A percentile compares a stretch with the other conserved stretches of the same genome.
Evolutionary conservation across 176 grass and related monocot species (phyloP).

Genomic region (sorghum (Sorghum bicolor)): DNA sequence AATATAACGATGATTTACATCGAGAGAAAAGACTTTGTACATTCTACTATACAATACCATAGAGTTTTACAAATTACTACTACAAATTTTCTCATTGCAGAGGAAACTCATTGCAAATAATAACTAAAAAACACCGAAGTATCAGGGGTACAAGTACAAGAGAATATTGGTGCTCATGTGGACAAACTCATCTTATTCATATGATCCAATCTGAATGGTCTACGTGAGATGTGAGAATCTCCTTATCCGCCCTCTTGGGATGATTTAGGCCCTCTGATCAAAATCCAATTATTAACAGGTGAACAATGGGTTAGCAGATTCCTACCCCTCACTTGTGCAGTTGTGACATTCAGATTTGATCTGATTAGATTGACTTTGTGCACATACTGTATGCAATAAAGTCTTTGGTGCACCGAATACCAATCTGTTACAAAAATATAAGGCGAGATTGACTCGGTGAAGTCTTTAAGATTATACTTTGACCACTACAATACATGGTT

Average conservation of each 20-base stretch:
- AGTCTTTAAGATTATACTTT: neutral
- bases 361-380: neutral
- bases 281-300: neutral
- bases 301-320: neutral
- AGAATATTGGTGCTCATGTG: neutral
- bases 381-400: neutral
- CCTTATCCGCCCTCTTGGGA: neutral
- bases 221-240: neutral
- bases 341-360: neutral
- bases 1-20: too few species aligned
- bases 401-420: neutral
- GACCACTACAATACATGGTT: neutral
- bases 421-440: neutral
- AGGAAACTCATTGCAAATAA: too few species aligned
- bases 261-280: neutral
- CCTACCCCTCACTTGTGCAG: neutral
- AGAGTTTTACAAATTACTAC: too few species aligned
- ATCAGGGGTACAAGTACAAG: neutral
- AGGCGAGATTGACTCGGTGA: too few species aligned
- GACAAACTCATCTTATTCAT: neutral
- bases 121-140: too few species aligned
- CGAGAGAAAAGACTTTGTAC: too few species aligned
- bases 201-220: neutral
- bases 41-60: too few species aligned
- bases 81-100: too few species aligned